phyloP scores from a whole-genome alignment of 805 yeast genomes.

The Metschnikowia cubensis region DNA sequence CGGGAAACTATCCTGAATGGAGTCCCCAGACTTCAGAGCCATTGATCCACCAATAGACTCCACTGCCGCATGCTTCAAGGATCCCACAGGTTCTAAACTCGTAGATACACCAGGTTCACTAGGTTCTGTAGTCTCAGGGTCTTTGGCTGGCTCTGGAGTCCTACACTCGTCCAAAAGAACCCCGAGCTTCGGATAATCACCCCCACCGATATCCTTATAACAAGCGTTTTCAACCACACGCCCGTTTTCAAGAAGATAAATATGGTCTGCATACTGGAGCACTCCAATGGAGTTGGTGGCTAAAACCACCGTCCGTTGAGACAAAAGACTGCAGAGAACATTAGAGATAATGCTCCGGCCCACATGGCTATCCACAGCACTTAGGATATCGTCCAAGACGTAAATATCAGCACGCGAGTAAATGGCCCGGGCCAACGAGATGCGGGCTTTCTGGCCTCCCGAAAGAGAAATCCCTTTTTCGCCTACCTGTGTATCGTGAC shows the following conservation, averaged over 20 bases:
- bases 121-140: no score
- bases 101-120: no score
- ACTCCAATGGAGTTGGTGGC: conserved; percentile 15
- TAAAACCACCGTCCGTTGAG: conserved; percentile 13
- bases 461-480: conserved; percentile 41
- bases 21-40: no score
- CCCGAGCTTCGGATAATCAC: conserved; percentile 9
- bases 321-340: conserved; percentile 32
- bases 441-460: conserved; percentile 43
- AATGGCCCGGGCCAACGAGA: conserved; percentile 41
- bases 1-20: no score
- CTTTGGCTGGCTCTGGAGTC: conserved; percentile 2
- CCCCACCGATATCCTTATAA: conserved; percentile 4
- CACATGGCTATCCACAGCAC: conserved; percentile 43
- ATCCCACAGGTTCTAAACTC: no score
- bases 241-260: conserved; percentile 14
- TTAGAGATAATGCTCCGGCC: conserved; percentile 31
- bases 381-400: conserved; percentile 39
- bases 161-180: conserved; percentile 5
- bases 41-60: no score
- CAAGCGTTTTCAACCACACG: conserved; percentile 9
- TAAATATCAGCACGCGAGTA: conserved; percentile 39
- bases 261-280: conserved; percentile 10
- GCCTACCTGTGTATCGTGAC: conserved; percentile 41
- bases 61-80: no score